Conservation (phyloP, 1,284 basidiomycete species). For the Ganoderma lingzhi region DNA sequence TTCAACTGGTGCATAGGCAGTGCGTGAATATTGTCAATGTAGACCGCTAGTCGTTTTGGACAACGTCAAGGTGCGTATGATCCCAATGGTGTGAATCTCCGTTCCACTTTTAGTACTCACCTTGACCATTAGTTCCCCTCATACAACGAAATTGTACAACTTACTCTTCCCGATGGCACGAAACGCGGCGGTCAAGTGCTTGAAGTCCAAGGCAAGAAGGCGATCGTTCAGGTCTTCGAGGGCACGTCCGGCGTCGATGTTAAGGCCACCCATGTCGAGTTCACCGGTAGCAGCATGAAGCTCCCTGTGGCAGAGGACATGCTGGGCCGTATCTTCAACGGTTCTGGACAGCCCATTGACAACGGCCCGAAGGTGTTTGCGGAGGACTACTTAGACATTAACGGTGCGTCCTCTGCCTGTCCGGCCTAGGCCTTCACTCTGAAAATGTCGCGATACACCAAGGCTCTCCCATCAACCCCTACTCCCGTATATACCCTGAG, state of each 20-base stretch:
- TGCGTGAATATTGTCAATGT: slow-evolving; percentile 20
- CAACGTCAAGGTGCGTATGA: slow-evolving; percentile 88
- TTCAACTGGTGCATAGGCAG: slow-evolving; percentile 16
- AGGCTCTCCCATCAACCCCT: slow-evolving; percentile 99
- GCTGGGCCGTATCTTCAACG: slow-evolving; percentile 99
- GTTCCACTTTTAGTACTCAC: slow-evolving; percentile 15
- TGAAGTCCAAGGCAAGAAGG: slow-evolving; percentile 98
- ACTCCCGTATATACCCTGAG: slow-evolving; percentile 99
- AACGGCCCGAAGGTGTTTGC: slow-evolving; percentile 99
- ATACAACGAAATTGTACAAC: slow-evolving; percentile 99
- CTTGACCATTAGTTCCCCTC: slow-evolving; percentile 81
- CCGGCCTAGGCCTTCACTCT: slow-evolving; percentile 16
- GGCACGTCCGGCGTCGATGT: slow-evolving; percentile 99
- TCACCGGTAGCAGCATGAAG: slow-evolving; percentile 99
- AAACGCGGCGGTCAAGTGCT: slow-evolving; percentile 97
- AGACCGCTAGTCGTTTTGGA: slow-evolving; percentile 96
- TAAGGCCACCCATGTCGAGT: slow-evolving; percentile 96
- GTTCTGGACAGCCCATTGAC: slow-evolving; percentile 97
- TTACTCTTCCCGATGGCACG: slow-evolving; percentile 96
- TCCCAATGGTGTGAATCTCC: not conserved
- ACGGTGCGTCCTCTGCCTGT: slow-evolving; percentile 66
- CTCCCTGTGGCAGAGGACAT: slow-evolving; percentile 99
- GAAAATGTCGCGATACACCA: slow-evolving; percentile 25
- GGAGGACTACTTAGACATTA: slow-evolving; percentile 99
- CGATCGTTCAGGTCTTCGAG: slow-evolving; percentile 99